phyloP scores from a whole-genome alignment of 2,329 filamentous ascomycete genomes.

The Berkeleyomyces basicola region DNA sequence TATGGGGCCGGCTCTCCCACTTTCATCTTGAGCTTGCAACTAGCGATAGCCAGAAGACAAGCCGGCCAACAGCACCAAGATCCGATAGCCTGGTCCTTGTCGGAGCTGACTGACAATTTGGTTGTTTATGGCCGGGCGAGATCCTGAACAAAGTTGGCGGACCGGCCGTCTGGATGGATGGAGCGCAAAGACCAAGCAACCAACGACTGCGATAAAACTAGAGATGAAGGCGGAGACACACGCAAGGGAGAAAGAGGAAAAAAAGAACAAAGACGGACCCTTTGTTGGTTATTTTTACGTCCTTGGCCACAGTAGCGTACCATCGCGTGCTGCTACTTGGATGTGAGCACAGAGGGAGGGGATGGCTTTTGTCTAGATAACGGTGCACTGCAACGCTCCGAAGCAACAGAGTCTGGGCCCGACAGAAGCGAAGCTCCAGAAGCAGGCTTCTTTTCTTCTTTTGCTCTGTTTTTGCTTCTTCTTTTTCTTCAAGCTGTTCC shows the following conservation, averaged over 20 bases:
- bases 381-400: not conserved
- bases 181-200: not conserved
- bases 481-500: constrained; percentile 1
- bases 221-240: not conserved
- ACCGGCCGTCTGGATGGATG: not conserved
- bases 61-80: not conserved
- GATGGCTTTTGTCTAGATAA: not conserved
- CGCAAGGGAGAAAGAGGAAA: not conserved
- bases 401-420: not conserved
- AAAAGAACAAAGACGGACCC: not conserved
- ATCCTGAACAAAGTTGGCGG: not conserved
- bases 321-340: not conserved
- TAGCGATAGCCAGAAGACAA: not conserved
- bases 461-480: not conserved
- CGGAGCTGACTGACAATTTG: not conserved
- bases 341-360: not conserved
- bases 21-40: not conserved
- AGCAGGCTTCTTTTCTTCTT: not conserved
- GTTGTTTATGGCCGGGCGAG: not conserved
- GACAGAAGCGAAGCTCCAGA: not conserved
- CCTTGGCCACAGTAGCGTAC: not conserved
- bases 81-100: not conserved
- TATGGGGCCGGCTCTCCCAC: not conserved
- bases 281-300: not conserved
- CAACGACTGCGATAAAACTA: not conserved